Percentiles rank a stretch among this genome's conserved stretches.
Conservation (phyloP, 2,329 filamentous ascomycete species). For the Aspergillus terreus region DNA sequence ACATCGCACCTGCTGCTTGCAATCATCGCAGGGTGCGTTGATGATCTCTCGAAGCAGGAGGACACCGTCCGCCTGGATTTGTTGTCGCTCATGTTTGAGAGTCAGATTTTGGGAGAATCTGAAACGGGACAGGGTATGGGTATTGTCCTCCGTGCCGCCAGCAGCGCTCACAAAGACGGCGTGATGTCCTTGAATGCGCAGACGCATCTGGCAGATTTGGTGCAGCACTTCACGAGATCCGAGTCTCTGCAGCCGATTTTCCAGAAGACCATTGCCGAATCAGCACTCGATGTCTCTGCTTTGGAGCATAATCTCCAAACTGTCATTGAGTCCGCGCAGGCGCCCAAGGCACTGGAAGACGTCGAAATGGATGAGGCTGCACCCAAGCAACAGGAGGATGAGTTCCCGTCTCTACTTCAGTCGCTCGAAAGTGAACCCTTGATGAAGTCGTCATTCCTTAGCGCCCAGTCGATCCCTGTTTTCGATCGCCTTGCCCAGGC, state of each 20-base stretch:
- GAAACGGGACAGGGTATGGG: constrained; percentile 29
- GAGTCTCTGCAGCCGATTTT: constrained; percentile 61
- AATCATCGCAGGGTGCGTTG: constrained; percentile 33
- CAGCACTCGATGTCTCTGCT: constrained; percentile 68
- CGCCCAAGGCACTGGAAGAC: constrained; percentile 50
- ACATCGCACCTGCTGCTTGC: constrained; percentile 34
- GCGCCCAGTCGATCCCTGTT: constrained; percentile 26
- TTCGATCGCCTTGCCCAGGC: constrained; percentile 38
- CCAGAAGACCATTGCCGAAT: constrained; percentile 61
- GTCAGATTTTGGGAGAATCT: constrained; percentile 27
- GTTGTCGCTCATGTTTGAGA: constrained; percentile 35
- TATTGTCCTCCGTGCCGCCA: constrained; percentile 31
- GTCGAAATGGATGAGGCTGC: constrained; percentile 47
- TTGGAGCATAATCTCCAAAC: constrained; percentile 72
- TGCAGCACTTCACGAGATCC: constrained; percentile 64
- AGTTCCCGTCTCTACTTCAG: constrained; percentile 31
- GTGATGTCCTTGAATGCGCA: constrained; percentile 47
- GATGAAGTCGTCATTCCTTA: constrained; percentile 37
- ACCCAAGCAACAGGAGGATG: constrained; percentile 23
- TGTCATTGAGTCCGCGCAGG: constrained; percentile 57
- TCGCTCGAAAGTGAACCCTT: constrained; percentile 26
- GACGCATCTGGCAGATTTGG: constrained; percentile 60
- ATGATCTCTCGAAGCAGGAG: constrained; percentile 30
- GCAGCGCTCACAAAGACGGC: constrained; percentile 46
- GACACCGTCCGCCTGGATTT: constrained; percentile 45